Conservation (phyloP, 768 basidiomycete species). For the Floccularia luteovirens region DNA sequence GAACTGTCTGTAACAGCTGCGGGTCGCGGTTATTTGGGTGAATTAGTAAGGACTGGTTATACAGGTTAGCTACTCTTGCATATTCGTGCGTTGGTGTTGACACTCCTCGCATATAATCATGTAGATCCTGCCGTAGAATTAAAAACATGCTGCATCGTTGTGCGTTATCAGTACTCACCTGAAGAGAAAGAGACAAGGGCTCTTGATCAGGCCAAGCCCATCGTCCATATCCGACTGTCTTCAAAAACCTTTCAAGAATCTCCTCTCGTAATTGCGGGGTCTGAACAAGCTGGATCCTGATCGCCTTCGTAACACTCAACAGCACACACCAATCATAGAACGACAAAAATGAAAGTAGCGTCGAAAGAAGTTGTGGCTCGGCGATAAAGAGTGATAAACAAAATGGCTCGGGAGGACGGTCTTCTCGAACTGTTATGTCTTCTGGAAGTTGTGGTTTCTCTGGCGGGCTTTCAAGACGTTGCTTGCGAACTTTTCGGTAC, state of each 20-base stretch:
- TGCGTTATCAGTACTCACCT: conserved; percentile 26
- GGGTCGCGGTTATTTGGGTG: conserved; percentile 36
- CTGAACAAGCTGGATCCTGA: conserved; percentile 42
- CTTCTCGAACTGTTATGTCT: not conserved
- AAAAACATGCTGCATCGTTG: conserved; percentile 8
- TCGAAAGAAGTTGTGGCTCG: conserved; percentile 41
- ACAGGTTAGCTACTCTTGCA: conserved; percentile 47
- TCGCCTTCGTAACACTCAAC: conserved; percentile 46
- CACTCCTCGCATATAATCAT: conserved; percentile 74
- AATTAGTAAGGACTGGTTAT: conserved; percentile 41
- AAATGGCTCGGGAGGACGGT: conserved; percentile 27
- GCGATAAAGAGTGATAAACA: conserved; percentile 52
- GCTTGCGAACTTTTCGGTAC: conserved; percentile 9
- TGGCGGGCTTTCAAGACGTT: not conserved
- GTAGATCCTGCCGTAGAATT: conserved; percentile 81
- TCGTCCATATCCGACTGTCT: conserved; percentile 61
- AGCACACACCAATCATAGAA: conserved; percentile 69
- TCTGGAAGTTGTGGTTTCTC: not conserved
- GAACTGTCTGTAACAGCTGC: conserved; percentile 32
- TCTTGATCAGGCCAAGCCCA: conserved; percentile 61
- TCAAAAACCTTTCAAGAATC: conserved; percentile 62
- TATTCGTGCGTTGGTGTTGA: conserved; percentile 72
- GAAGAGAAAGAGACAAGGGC: conserved; percentile 53
- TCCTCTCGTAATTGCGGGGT: conserved; percentile 47
- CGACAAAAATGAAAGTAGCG: conserved; percentile 52